Percentiles rank a stretch among this genome's conserved stretches.
Conservation (phyloP, 2,329 filamentous ascomycete species). For the Herpotrichia juniperi region DNA sequence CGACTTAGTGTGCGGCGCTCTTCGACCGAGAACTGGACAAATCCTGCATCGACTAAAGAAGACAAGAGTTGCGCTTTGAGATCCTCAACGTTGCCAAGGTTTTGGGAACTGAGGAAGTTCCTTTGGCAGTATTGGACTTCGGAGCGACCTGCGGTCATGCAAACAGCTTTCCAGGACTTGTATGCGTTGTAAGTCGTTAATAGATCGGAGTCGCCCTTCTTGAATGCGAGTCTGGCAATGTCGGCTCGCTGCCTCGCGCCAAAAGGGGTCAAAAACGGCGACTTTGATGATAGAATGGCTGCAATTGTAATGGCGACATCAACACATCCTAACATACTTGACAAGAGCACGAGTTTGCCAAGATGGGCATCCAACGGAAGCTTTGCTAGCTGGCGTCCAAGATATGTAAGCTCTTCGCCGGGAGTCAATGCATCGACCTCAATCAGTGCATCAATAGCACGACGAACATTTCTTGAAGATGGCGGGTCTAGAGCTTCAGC, state of each 20-base stretch:
- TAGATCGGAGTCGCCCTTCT: slow-evolving; percentile 86
- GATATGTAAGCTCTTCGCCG: slow-evolving; percentile 80
- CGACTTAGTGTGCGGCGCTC: slow-evolving; percentile 74
- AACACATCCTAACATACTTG: slow-evolving; percentile 85
- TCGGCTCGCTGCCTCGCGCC: slow-evolving; percentile 84
- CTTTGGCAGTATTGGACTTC: slow-evolving; percentile 93
- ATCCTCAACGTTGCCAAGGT: slow-evolving; percentile 90
- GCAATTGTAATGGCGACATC: slow-evolving; percentile 92
- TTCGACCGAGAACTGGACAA: slow-evolving; percentile 74
- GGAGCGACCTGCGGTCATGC: slow-evolving; percentile 70
- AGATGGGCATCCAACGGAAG: slow-evolving; percentile 93
- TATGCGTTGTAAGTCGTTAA: slow-evolving; percentile 96
- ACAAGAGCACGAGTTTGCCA: slow-evolving; percentile 88
- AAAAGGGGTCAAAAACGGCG: slow-evolving; percentile 87
- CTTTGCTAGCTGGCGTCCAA: slow-evolving; percentile 85
- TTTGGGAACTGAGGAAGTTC: slow-evolving; percentile 90
- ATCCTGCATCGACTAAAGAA: slow-evolving; percentile 83
- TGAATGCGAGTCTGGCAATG: slow-evolving; percentile 77
- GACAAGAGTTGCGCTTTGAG: slow-evolving; percentile 90
- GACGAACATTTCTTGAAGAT: slow-evolving; percentile 87
- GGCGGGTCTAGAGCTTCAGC: slow-evolving; percentile 88
- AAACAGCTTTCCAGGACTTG: slow-evolving; percentile 82
- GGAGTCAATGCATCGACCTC: slow-evolving; percentile 89
- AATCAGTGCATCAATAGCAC: slow-evolving; percentile 89
- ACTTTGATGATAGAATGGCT: slow-evolving; percentile 92